Evolutionary conservation across 2,329 filamentous ascomycete species (phyloP).

Genomic region (Aspergillus felis): DNA sequence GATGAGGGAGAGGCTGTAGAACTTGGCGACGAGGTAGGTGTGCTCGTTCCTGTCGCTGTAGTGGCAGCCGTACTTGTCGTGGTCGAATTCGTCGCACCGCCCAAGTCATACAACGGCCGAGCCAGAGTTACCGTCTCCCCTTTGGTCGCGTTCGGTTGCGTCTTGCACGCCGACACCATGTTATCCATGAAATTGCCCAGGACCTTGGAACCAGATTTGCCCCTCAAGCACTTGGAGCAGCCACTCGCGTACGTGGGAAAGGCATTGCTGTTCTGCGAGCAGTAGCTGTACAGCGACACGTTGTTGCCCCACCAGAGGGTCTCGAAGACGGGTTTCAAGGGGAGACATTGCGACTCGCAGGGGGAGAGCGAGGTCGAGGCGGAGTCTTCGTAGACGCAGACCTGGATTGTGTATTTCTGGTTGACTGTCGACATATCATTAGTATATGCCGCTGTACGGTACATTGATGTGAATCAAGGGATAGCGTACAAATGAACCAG

Average conservation of each 20-base stretch:
- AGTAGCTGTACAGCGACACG: background rate
- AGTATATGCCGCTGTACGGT: too few species aligned
- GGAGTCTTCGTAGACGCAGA: background rate
- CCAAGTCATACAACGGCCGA: background rate
- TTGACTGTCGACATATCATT: background rate
- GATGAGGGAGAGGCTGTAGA: background rate
- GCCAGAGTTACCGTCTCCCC: slow-evolving; percentile 2
- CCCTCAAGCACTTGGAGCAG: background rate
- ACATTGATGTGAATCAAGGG: background rate
- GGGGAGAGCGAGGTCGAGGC: background rate
- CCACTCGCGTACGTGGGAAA: background rate
- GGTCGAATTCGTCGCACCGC: background rate
- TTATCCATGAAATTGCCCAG: slow-evolving; percentile 3
- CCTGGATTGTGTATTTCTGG: slow-evolving; percentile 3
- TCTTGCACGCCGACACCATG: background rate
- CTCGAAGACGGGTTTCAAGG: background rate
- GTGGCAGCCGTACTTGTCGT: background rate
- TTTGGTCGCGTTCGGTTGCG: background rate
- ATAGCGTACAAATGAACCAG: background rate
- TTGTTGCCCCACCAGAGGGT: background rate
- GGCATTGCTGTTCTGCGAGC: background rate
- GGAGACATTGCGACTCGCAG: background rate
- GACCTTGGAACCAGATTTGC: background rate
- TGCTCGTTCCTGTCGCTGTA: background rate
- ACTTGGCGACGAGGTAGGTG: background rate